Evolutionary conservation across 768 basidiomycete genomes (phyloP).

Genomic region (Russula emetica): DNA sequence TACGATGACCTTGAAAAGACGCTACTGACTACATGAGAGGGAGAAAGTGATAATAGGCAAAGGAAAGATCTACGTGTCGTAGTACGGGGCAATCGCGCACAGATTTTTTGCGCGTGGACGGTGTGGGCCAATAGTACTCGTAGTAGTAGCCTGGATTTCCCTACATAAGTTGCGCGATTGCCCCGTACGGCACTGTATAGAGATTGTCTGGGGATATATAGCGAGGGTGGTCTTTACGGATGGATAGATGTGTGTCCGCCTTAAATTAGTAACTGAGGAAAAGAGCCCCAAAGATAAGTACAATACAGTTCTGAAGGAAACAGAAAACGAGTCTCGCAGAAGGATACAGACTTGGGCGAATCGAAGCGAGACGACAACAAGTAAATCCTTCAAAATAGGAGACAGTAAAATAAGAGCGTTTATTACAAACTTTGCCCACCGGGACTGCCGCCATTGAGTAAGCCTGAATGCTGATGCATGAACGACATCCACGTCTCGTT

Average conservation of each 20-base stretch:
- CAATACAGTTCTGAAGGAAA: background rate
- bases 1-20: background rate
- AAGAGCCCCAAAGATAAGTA: background rate
- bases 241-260: background rate
- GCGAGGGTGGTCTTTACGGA: background rate
- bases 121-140: too few species aligned
- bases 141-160: too few species aligned
- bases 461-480: conserved; percentile 56
- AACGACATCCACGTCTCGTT: conserved; percentile 60
- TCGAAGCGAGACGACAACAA: background rate
- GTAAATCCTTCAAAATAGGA: background rate
- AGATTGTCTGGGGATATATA: background rate
- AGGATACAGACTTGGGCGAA: background rate
- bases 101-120: too few species aligned
- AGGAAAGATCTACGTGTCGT: background rate
- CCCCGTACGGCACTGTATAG: background rate
- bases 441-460: conserved; percentile 33
- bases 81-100: too few species aligned
- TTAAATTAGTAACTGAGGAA: background rate
- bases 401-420: background rate
- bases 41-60: too few species aligned
- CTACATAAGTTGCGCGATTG: too few species aligned
- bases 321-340: background rate
- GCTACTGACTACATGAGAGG: conserved; percentile 8
- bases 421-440: background rate